Evolutionary conservation across 208 protist genomes (phyloP).

Genomic region (Leishmania aethiopica): DNA sequence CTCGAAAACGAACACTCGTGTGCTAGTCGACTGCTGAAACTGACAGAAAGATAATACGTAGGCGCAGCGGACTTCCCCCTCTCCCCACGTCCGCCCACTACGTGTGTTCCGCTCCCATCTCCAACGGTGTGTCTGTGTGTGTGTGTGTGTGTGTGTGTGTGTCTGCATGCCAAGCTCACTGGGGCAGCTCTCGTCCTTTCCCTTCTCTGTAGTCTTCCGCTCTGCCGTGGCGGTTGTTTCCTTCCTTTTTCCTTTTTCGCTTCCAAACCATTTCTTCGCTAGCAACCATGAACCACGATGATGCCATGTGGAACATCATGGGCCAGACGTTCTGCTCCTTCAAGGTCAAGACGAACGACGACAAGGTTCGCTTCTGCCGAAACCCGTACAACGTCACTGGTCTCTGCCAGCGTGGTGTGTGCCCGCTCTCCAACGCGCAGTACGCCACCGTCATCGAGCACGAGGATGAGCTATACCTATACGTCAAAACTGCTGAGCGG

Average conservation of each 20-base stretch:
- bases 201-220: neutral
- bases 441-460: constrained; percentile 99
- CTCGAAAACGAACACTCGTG: neutral
- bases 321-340: constrained; percentile 93
- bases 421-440: constrained; percentile 98
- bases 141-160: neutral
- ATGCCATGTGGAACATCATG: constrained; percentile 94
- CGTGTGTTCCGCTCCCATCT: neutral
- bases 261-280: neutral
- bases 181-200: neutral
- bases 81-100: neutral
- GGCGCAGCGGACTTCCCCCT: neutral
- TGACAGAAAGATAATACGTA: neutral
- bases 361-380: constrained; percentile 97
- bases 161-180: neutral
- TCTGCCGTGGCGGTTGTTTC: neutral
- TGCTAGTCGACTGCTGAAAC: neutral
- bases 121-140: neutral
- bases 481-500: constrained; percentile 99
- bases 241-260: neutral
- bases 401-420: constrained; percentile 96
- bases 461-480: constrained; percentile 97
- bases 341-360: constrained; percentile 92
- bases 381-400: constrained; percentile 99
- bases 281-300: constrained; percentile 91